Conservation (phyloP, 192 early-diverging fungal genomes). For the Gorgonomyces haynaldii region DNA sequence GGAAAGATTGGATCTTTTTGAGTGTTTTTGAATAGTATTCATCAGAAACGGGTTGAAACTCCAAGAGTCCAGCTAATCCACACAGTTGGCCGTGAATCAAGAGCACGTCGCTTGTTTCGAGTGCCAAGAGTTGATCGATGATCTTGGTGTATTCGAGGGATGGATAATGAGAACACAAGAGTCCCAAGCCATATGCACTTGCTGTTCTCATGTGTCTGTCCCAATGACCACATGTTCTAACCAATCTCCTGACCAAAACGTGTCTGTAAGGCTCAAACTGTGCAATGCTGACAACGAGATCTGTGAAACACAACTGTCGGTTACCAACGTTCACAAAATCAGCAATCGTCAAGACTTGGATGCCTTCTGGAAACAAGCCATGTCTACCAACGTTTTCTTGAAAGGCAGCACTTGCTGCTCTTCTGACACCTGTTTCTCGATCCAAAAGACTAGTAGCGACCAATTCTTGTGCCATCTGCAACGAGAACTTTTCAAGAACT, state of each 20-base stretch:
- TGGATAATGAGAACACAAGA: constrained; percentile 32
- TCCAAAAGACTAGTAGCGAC: constrained; percentile 77
- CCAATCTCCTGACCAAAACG: constrained; percentile 60
- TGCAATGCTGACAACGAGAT: constrained; percentile 61
- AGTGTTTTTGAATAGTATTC: not conserved
- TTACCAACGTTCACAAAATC: constrained; percentile 92
- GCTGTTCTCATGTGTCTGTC: constrained; percentile 69
- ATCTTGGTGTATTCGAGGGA: too few species aligned
- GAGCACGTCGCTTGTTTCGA: not conserved
- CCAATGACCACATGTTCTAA: constrained; percentile 71
- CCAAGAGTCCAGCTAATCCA: too few species aligned
- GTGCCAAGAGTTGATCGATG: not conserved
- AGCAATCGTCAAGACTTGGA: constrained; percentile 77
- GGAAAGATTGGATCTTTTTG: not conserved
- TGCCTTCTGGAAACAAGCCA: constrained; percentile 80
- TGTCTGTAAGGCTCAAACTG: constrained; percentile 65
- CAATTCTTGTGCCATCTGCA: constrained; percentile 58
- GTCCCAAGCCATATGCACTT: constrained; percentile 58
- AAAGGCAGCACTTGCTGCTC: constrained; percentile 91
- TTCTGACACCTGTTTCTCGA: constrained; percentile 83
- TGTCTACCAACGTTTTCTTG: constrained; percentile 92
- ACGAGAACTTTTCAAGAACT: constrained; percentile 52
- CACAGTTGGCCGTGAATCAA: not conserved
- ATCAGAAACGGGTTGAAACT: not conserved
- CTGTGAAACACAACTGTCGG: constrained; percentile 58